Percentiles rank a stretch among this genome's conserved stretches.
Conservation (phyloP, 148 eudicot species). For the Fagopyrum esculentum region DNA sequence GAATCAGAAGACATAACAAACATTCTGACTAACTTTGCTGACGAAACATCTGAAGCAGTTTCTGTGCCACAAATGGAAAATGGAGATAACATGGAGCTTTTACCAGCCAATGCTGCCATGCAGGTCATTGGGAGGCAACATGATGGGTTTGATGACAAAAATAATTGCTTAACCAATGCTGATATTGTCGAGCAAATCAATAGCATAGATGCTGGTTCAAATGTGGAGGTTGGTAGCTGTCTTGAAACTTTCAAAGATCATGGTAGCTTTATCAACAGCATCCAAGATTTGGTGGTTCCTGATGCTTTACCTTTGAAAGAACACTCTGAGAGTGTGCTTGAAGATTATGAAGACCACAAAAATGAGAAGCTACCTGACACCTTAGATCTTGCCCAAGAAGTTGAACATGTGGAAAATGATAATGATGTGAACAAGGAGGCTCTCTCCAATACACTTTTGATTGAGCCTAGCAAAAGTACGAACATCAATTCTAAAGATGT, state of each 20-base stretch:
- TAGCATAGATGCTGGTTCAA: conserved; percentile 16
- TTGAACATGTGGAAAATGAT: background rate
- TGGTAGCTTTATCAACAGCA: background rate
- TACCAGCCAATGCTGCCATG: conserved; percentile 11
- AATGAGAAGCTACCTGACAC: background rate
- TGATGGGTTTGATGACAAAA: conserved; percentile 19
- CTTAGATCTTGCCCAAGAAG: conserved; percentile 5
- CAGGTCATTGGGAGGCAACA: conserved; percentile 13
- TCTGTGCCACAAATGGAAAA: conserved; percentile 5
- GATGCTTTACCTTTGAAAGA: conserved; percentile 10
- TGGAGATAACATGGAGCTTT: conserved; percentile 15
- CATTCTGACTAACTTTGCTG: conserved; percentile 16
- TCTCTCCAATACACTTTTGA: background rate
- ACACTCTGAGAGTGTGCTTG: background rate
- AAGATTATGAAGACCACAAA: background rate
- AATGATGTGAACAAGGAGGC: background rate
- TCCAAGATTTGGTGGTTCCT: background rate
- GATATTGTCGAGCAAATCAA: conserved; percentile 14
- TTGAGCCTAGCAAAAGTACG: conserved; percentile 17
- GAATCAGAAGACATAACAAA: conserved; percentile 14
- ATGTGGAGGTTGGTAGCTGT: background rate
- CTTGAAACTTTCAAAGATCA: background rate
- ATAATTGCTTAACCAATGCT: conserved; percentile 17
- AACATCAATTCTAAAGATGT: conserved; percentile 6
- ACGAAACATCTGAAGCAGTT: conserved; percentile 20